Conservation (phyloP, 2,329 filamentous ascomycete species). For the Rutstroemia sp. region DNA sequence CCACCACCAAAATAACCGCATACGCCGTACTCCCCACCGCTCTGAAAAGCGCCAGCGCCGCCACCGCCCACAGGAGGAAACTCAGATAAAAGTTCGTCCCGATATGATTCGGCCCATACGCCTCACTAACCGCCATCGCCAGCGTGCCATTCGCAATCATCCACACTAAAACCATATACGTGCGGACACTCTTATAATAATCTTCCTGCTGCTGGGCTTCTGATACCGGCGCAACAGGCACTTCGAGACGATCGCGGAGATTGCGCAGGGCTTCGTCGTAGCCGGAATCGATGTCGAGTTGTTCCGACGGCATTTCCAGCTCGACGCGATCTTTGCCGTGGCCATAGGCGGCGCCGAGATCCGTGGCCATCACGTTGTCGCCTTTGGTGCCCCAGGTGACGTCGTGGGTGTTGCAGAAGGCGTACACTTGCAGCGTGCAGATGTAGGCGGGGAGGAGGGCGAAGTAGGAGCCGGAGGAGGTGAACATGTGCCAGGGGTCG, state of each 20-base stretch:
- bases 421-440: constrained; percentile 95
- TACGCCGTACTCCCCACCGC: constrained; percentile 77
- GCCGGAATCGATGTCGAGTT: constrained; percentile 94
- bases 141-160: constrained; percentile 87
- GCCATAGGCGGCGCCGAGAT: constrained; percentile 78
- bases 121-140: constrained; percentile 86
- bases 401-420: constrained; percentile 98
- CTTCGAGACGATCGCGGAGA: constrained; percentile 85
- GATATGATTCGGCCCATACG: constrained; percentile 65
- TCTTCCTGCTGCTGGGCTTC: constrained; percentile 91
- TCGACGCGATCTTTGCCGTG: constrained; percentile 66
- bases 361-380: constrained; percentile 89
- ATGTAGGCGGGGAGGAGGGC: constrained; percentile 87
- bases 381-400: constrained; percentile 99
- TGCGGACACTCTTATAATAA: constrained; percentile 95
- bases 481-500: constrained; percentile 99
- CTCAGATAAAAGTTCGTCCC: constrained; percentile 83
- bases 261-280: constrained; percentile 97
- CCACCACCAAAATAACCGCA: constrained; percentile 74
- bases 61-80: constrained; percentile 91
- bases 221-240: constrained; percentile 50
- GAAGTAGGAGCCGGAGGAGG: constrained; percentile 85
- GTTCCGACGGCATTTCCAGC: constrained; percentile 94
- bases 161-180: constrained; percentile 96
- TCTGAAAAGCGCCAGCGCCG: constrained; percentile 77